These are phyloP conservation scores for Fomitopsis serialis DNA, from an alignment of 768 basidiomycete genomes.

Conservation along the genomic window DNA sequence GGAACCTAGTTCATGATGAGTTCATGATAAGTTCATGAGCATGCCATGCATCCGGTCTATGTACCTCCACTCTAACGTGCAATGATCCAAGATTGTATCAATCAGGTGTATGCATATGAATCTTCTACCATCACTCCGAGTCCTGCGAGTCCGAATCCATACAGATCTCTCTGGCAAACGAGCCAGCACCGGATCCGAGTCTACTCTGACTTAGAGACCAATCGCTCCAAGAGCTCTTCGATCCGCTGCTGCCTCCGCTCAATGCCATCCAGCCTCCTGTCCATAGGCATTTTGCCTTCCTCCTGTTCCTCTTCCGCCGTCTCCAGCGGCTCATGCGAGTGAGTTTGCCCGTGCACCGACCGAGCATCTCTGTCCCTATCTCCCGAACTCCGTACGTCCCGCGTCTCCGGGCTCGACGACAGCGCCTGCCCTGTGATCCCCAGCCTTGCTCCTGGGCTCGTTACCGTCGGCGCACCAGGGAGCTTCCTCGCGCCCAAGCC, in stretches of 20 bases:
- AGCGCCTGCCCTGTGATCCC: neutral
- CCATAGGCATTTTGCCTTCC: neutral
- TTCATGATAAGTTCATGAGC: neutral
- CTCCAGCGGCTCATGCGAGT: conserved; percentile 31
- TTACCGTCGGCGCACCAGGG: neutral
- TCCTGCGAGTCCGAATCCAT: too few relatives aligned
- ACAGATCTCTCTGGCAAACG: neutral
- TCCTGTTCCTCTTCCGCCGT: neutral
- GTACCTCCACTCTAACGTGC: too few relatives aligned
- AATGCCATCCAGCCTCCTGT: neutral
- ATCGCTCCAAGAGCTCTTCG: neutral
- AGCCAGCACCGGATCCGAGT: neutral
- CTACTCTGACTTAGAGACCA: neutral
- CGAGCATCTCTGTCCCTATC: neutral
- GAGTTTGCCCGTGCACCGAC: neutral
- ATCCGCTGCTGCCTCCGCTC: neutral
- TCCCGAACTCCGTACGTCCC: neutral
- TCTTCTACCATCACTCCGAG: too few relatives aligned
- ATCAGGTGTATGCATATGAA: too few relatives aligned
- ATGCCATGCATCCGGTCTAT: too few relatives aligned
- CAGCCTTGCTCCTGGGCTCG: neutral
- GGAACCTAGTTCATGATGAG: too few relatives aligned
- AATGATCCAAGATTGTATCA: too few relatives aligned
- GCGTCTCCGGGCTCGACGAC: neutral
- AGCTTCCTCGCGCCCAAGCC: neutral